Percentiles rank a stretch among this genome's conserved stretches.
Evolutionary conservation across 1,284 basidiomycete species (phyloP).

Genomic region (Leucoagaricus sp.): DNA sequence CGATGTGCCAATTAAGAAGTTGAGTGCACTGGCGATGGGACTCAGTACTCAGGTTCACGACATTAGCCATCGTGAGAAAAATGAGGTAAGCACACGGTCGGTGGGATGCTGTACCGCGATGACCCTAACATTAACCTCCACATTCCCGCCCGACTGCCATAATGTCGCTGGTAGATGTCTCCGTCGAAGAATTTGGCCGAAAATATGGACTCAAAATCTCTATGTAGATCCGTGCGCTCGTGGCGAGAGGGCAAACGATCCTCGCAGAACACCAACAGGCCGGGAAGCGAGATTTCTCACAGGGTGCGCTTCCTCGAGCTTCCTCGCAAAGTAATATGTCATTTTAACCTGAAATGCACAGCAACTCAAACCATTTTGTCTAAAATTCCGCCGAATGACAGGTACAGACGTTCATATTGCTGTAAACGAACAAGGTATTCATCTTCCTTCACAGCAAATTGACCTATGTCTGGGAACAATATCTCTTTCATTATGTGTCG

Average conservation of each 20-base stretch:
- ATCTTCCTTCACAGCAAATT: conserved; percentile 66
- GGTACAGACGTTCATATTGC: conserved; percentile 26
- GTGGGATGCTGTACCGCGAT: not conserved
- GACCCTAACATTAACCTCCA: not conserved
- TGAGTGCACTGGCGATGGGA: too few species aligned
- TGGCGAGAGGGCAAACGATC: conserved; percentile 78
- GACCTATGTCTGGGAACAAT: conserved; percentile 96
- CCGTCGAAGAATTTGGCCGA: not conserved
- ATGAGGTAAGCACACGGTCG: conserved; percentile 5
- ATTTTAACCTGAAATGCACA: conserved; percentile 24
- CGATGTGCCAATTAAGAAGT: too few species aligned
- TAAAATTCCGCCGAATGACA: conserved; percentile 92
- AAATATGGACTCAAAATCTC: not conserved
- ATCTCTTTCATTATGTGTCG: conserved; percentile 94
- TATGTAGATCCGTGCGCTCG: conserved; percentile 79
- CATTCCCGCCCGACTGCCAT: not conserved
- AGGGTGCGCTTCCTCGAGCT: conserved; percentile 49
- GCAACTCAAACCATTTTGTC: conserved; percentile 92
- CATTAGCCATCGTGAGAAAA: conserved; percentile 16
- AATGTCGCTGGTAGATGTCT: conserved; percentile 31
- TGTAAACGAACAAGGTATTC: not conserved
- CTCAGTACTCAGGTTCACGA: not conserved
- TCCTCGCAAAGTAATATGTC: not conserved
- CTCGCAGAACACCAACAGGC: conserved; percentile 78
- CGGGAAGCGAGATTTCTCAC: conserved; percentile 81